Evolutionary conservation across 305 asterid genomes (phyloP).

Genomic region (Coffea humblotiana): DNA sequence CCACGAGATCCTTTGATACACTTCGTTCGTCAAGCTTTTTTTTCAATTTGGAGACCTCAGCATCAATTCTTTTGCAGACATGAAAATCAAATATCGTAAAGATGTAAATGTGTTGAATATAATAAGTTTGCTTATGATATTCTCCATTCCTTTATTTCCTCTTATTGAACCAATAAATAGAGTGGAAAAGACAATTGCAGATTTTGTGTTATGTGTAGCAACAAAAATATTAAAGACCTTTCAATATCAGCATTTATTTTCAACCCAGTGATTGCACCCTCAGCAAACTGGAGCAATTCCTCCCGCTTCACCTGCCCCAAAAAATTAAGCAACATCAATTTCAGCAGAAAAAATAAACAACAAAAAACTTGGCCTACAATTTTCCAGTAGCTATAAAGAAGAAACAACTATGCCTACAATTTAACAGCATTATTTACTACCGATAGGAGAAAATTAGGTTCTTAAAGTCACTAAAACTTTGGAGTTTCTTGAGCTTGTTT

Average conservation of each 20-base stretch:
- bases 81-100: constrained; percentile 6
- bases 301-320: constrained; percentile 80
- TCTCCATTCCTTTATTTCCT: background rate
- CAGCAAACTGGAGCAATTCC: constrained; percentile 94
- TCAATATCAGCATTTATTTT: constrained; percentile 79
- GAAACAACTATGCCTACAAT: background rate
- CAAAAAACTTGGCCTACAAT: background rate
- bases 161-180: background rate
- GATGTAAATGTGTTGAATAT: background rate
- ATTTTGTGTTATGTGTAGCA: background rate
- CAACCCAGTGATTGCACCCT: constrained; percentile 95
- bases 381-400: too few relatives aligned
- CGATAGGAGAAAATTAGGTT: background rate
- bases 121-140: background rate
- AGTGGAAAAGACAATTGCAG: background rate
- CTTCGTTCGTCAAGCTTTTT: constrained; percentile 63
- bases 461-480: background rate
- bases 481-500: background rate
- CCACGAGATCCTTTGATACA: constrained; percentile 39
- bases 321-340: too few relatives aligned
- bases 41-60: constrained; percentile 68
- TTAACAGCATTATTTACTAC: constrained; percentile 1
- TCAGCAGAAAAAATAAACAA: background rate
- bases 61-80: constrained; percentile 68
- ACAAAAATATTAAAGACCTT: constrained; percentile 46